Evolutionary conservation across 139 green algal genomes (phyloP).

Genomic region (Chlorokybus atmophyticus): DNA sequence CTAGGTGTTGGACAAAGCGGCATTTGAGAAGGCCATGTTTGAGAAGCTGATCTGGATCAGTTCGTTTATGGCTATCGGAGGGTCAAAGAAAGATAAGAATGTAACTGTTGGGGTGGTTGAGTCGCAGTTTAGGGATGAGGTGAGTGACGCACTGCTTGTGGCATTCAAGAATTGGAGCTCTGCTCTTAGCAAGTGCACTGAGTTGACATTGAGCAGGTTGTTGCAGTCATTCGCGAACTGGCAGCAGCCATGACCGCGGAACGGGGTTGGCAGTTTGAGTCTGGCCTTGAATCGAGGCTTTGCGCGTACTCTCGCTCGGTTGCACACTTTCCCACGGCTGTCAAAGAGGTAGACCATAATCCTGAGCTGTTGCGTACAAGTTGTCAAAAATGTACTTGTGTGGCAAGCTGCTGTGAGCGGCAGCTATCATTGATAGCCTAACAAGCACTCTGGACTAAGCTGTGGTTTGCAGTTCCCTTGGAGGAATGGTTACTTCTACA

Average conservation of each 20-base stretch:
- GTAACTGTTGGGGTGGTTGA: conserved; percentile 79
- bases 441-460: too few relatives aligned
- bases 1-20: conserved; percentile 14
- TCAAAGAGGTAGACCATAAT: conserved; percentile 72
- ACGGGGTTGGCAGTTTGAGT: conserved; percentile 48
- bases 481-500: conserved; percentile 93
- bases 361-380: neutral
- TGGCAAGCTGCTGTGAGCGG: neutral
- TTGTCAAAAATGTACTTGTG: neutral
- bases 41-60: conserved; percentile 99
- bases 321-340: conserved; percentile 85
- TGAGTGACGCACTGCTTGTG: too few relatives aligned
- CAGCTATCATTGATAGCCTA: too few relatives aligned
- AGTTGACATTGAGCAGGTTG: too few relatives aligned
- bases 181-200: too few relatives aligned
- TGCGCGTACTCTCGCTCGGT: conserved; percentile 77
- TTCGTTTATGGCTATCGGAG: too few relatives aligned
- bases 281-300: conserved; percentile 57
- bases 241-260: conserved; percentile 37
- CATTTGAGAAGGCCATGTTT: conserved; percentile 75
- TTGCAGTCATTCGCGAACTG: conserved; percentile 71
- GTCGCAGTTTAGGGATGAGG: conserved; percentile 47
- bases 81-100: too few relatives aligned
- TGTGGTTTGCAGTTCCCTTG: conserved; percentile 55
- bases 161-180: too few relatives aligned